Conservation (phyloP, 305 asterid species). For the Stenogyne calaminthoides region DNA sequence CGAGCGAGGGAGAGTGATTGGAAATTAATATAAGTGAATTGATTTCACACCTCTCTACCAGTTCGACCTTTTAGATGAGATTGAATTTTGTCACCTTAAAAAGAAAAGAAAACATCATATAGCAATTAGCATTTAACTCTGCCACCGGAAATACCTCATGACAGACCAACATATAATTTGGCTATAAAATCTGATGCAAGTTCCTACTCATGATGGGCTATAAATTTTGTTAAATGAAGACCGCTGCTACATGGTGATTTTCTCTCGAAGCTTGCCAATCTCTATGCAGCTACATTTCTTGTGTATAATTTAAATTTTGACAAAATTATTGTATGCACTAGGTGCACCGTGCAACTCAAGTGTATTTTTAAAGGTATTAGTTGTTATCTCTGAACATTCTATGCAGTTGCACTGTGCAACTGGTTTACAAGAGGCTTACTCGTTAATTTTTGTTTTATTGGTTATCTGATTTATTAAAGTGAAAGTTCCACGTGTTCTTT, state of each 20-base stretch:
- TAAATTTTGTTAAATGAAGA: constrained; percentile 16
- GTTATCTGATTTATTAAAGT: constrained; percentile 10
- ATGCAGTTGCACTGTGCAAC: too few species aligned
- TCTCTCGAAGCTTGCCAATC: too few species aligned
- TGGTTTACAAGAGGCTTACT: too few species aligned
- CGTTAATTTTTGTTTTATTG: constrained; percentile 6
- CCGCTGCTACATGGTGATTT: constrained; percentile 18
- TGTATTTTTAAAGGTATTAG: too few species aligned
- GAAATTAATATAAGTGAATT: background rate
- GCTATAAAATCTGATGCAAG: constrained; percentile 21
- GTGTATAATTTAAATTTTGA: constrained; percentile 18
- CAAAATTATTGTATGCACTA: too few species aligned
- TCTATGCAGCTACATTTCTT: too few species aligned
- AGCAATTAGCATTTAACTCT: background rate
- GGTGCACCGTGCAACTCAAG: too few species aligned
- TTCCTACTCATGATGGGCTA: constrained; percentile 6
- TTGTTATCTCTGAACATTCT: too few species aligned
- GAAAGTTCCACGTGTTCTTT: constrained; percentile 3
- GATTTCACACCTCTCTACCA: background rate
- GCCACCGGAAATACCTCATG: background rate
- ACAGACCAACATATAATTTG: constrained; percentile 13
- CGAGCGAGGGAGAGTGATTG: background rate
- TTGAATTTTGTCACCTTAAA: background rate
- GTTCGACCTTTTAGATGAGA: background rate
- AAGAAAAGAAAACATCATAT: background rate